A percentile compares a stretch with the other conserved stretches of the same genome.
Conservation (phyloP, 1,139 yeast species). For the Zygosaccharomyces sapae region DNA sequence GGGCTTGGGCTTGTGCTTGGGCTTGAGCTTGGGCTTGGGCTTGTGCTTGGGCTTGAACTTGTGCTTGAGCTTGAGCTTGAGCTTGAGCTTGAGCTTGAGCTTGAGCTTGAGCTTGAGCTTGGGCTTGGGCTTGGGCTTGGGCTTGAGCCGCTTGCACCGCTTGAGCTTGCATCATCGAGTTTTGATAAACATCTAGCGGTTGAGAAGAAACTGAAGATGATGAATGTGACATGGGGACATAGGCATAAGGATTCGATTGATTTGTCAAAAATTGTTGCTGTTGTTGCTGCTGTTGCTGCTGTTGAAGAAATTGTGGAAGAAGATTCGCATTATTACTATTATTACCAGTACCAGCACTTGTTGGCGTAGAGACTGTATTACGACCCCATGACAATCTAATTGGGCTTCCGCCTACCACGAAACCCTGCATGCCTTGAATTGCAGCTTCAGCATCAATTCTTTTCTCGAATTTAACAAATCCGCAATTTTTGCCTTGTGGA, state of each 20-base stretch:
- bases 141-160: slow-evolving; percentile 9
- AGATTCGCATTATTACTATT: slow-evolving; percentile 5
- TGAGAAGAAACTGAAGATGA: slow-evolving; percentile 11
- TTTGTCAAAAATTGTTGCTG: slow-evolving; percentile 12
- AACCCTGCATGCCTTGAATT: slow-evolving; percentile 88
- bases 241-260: slow-evolving; percentile 8
- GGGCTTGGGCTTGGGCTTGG: slow-evolving; percentile 22
- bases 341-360: slow-evolving; percentile 11
- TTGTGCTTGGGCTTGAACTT: slow-evolving; percentile 18
- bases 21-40: slow-evolving; percentile 14
- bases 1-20: slow-evolving; percentile 6
- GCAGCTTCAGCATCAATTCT: slow-evolving; percentile 87
- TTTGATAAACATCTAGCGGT: slow-evolving; percentile 12
- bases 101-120: slow-evolving; percentile 28
- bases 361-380: slow-evolving; percentile 20
- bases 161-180: slow-evolving; percentile 4
- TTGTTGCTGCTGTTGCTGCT: too few species aligned
- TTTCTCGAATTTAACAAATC: slow-evolving; percentile 77
- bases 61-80: slow-evolving; percentile 16
- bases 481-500: slow-evolving; percentile 91
- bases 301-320: slow-evolving; percentile 1
- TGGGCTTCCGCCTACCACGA: slow-evolving; percentile 78
- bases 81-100: slow-evolving; percentile 19
- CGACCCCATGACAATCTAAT: slow-evolving; percentile 91
- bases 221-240: slow-evolving; percentile 14